Percentiles rank a stretch among this genome's conserved stretches.
phyloP scores from a whole-genome alignment of 179 eudicot species.

The Spergularia azorica region DNA sequence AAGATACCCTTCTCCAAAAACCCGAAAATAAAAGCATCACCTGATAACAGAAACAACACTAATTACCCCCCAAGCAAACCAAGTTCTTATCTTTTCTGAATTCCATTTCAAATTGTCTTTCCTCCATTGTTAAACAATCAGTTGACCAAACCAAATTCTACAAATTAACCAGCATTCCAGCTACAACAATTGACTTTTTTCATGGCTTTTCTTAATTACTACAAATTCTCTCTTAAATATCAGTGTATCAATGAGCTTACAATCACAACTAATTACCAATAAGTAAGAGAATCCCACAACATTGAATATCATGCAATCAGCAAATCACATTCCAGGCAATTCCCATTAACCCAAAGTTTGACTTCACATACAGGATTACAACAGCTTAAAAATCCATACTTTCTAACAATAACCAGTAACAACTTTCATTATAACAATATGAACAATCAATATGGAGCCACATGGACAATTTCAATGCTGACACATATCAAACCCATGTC shows the following conservation, averaged over 20 bases:
- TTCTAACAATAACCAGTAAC: neutral
- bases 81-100: neutral
- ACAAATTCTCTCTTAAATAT: neutral
- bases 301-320: neutral
- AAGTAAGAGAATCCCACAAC: neutral
- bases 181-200: neutral
- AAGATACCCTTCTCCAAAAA: too few relatives aligned
- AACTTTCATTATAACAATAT: neutral
- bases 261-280: neutral
- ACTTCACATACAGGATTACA: neutral
- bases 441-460: neutral
- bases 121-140: neutral
- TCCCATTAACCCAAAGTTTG: constrained; percentile 16
- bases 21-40: too few relatives aligned
- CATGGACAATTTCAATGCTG: too few relatives aligned
- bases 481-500: too few relatives aligned
- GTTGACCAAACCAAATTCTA: neutral
- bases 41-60: too few relatives aligned
- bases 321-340: neutral
- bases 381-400: neutral
- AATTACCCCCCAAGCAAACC: neutral
- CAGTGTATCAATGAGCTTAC: neutral
- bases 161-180: neutral
- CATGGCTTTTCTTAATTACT: neutral
- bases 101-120: neutral